These are phyloP conservation scores for Didymella lethalis DNA, from an alignment of 2,329 filamentous ascomycete genomes.

Conservation along the genomic window DNA sequence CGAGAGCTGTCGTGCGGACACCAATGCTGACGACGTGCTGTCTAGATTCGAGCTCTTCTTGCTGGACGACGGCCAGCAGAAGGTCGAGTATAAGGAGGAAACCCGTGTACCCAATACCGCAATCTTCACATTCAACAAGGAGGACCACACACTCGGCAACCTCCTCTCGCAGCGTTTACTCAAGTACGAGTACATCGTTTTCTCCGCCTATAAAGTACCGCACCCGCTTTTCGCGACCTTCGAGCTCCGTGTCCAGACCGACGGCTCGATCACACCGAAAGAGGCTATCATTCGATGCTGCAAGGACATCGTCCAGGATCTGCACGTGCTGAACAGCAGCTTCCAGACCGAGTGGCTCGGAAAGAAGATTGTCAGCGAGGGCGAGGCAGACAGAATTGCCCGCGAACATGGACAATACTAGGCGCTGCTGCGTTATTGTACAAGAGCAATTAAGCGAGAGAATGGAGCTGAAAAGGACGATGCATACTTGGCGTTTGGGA, in stretches of 20 bases:
- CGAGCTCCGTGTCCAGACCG: conserved; percentile 86
- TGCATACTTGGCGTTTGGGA: conserved; percentile 22
- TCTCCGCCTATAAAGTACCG: conserved; percentile 85
- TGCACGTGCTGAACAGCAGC: conserved; percentile 81
- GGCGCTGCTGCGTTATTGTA: not conserved
- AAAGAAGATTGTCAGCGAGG: conserved; percentile 48
- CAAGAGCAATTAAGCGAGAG: not conserved
- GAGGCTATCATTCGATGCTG: conserved; percentile 84
- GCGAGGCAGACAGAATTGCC: conserved; percentile 44
- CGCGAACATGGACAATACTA: conserved; percentile 44
- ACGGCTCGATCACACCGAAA: conserved; percentile 86
- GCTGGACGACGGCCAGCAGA: conserved; percentile 87
- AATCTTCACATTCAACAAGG: conserved; percentile 94
- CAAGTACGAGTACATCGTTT: conserved; percentile 81
- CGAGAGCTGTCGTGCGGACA: not conserved
- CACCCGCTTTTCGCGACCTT: conserved; percentile 59
- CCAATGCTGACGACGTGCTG: conserved; percentile 7
- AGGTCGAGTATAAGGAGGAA: conserved; percentile 86
- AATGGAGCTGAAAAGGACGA: not conserved
- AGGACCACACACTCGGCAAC: conserved; percentile 95
- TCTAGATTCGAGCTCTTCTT: conserved; percentile 87
- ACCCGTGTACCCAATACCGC: conserved; percentile 94
- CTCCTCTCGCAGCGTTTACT: conserved; percentile 86
- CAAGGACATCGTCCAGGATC: conserved; percentile 80
- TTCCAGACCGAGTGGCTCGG: conserved; percentile 79